phyloP scores from a whole-genome alignment of 78 protist species.

The Cavenderia fasciculata region DNA sequence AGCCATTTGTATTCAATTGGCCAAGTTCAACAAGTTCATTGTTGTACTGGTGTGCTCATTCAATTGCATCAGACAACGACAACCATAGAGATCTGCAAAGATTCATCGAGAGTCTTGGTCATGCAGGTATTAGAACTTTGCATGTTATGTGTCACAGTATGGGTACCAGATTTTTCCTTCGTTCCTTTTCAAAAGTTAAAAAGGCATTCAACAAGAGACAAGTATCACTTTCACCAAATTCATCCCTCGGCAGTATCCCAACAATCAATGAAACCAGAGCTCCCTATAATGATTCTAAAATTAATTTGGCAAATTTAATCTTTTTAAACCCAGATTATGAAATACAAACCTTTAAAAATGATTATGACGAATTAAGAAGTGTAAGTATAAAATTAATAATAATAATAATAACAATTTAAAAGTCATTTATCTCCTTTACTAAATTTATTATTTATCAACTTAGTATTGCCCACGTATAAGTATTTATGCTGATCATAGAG shows the following conservation, averaged over 20 bases:
- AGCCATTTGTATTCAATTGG: slow-evolving; percentile 84
- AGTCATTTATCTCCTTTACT: too few species aligned
- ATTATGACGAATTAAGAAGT: slow-evolving; percentile 47
- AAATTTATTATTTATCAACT: too few species aligned
- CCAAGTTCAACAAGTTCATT: slow-evolving; percentile 62
- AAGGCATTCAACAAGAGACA: slow-evolving; percentile 46
- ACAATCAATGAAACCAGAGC: too few species aligned
- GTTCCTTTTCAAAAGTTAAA: slow-evolving; percentile 42
- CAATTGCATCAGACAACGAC: slow-evolving; percentile 57
- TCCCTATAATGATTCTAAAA: background rate
- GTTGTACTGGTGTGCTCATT: slow-evolving; percentile 73
- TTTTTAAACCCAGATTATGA: slow-evolving; percentile 80
- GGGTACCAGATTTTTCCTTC: slow-evolving; percentile 69
- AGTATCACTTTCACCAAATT: background rate
- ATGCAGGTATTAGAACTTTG: slow-evolving; percentile 59
- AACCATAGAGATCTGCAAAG: slow-evolving; percentile 57
- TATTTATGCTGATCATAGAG: slow-evolving; percentile 81
- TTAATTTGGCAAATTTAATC: slow-evolving; percentile 55
- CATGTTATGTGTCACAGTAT: slow-evolving; percentile 77
- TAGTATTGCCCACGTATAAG: slow-evolving; percentile 68
- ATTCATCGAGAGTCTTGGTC: slow-evolving; percentile 41
- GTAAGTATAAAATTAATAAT: background rate
- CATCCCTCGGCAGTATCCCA: too few species aligned
- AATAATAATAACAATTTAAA: too few species aligned
- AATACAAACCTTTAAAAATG: slow-evolving; percentile 51